These are phyloP conservation scores for Phialocephala sp. DNA, from an alignment of 2,329 filamentous ascomycete species.

Conservation along the genomic window DNA sequence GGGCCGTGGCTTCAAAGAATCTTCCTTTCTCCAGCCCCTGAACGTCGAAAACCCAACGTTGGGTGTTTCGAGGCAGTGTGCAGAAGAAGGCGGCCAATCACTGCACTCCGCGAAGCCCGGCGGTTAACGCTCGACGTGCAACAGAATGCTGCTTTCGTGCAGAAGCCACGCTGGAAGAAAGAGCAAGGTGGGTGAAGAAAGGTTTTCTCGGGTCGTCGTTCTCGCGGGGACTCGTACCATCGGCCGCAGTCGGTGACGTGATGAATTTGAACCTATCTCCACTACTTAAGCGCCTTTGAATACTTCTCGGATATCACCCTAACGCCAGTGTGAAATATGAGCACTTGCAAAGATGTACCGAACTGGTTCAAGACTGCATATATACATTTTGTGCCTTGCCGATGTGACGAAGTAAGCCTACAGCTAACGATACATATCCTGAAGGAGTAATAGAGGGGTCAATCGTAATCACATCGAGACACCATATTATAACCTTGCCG, in stretches of 20 bases:
- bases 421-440: not conserved
- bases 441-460: not conserved
- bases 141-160: conserved; percentile 1
- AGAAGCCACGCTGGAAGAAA: not conserved
- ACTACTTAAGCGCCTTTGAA: not conserved
- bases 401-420: not conserved
- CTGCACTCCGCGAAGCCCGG: not conserved
- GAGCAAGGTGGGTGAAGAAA: not conserved
- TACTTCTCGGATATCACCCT: not conserved
- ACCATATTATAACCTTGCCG: conserved; percentile 3
- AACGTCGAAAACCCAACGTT: not conserved
- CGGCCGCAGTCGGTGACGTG: too few species aligned
- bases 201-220: not conserved
- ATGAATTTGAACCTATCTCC: not conserved
- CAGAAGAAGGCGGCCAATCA: not conserved
- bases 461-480: not conserved
- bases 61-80: not conserved
- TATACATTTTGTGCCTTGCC: not conserved
- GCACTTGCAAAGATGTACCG: not conserved
- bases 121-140: conserved; percentile 2
- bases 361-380: not conserved
- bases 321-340: not conserved
- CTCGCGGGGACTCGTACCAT: not conserved
- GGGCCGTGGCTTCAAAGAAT: conserved; percentile 1
- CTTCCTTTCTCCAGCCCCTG: not conserved